phyloP scores from a whole-genome alignment of 495 filamentous ascomycete species.

The Staphylotrichum longicolle region DNA sequence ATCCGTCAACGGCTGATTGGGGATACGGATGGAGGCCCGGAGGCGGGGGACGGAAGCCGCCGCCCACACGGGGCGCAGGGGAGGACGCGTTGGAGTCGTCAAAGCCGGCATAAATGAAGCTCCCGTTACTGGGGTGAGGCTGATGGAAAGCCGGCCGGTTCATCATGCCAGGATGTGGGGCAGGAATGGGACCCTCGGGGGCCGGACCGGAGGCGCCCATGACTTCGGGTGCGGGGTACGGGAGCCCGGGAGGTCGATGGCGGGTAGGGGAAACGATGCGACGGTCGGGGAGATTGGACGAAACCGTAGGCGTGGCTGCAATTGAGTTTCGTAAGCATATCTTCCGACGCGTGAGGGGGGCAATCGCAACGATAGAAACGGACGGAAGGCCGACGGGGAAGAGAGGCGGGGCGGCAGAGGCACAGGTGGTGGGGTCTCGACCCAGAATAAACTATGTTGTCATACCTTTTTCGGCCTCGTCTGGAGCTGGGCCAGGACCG shows the following conservation, averaged over 20 bases:
- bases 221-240: constrained; percentile 13
- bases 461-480: constrained; percentile 22
- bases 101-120: constrained; percentile 45
- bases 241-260: constrained; percentile 14
- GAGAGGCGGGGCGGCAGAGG: neutral
- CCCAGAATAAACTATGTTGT: neutral
- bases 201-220: constrained; percentile 2
- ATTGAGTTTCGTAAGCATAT: constrained; percentile 14
- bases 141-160: constrained; percentile 31
- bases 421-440: neutral
- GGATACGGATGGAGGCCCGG: constrained; percentile 34
- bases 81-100: constrained; percentile 50
- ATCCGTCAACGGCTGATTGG: constrained; percentile 38
- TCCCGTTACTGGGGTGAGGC: constrained; percentile 44
- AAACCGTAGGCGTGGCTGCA: constrained; percentile 22
- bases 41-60: constrained; percentile 33
- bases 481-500: neutral
- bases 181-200: constrained; percentile 15
- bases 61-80: constrained; percentile 42
- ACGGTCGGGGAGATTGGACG: constrained; percentile 10
- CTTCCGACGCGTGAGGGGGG: neutral
- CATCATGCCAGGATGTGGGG: constrained; percentile 18
- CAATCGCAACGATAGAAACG: neutral
- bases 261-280: constrained; percentile 14
- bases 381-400: constrained; percentile 8